A percentile compares a stretch with the other conserved stretches of the same genome.
Evolutionary conservation across 306 rosid genomes (phyloP).

Genomic region (Ammopiptanthus mongolicus): DNA sequence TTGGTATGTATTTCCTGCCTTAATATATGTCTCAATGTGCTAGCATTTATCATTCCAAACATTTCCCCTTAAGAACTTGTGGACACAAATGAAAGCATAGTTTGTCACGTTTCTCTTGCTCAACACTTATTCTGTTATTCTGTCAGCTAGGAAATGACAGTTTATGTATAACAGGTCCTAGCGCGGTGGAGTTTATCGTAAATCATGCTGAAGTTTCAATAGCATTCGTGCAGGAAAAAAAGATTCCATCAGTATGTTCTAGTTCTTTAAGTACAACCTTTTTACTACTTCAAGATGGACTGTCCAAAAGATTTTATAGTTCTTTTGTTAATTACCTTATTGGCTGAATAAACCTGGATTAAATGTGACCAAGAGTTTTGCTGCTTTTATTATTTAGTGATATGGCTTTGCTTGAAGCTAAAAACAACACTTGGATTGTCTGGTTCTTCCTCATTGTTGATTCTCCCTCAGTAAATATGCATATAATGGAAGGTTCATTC

Average conservation of each 20-base stretch:
- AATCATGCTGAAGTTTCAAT: slow-evolving; percentile 90
- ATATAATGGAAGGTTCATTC: background rate
- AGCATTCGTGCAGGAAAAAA: slow-evolving; percentile 87
- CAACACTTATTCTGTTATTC: background rate
- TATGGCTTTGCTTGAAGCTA: background rate
- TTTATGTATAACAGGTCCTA: slow-evolving; percentile 60
- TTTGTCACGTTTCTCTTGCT: background rate
- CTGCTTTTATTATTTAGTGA: background rate
- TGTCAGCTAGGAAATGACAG: background rate
- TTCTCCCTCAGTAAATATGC: background rate
- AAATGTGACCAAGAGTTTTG: background rate
- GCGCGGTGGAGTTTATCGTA: slow-evolving; percentile 88
- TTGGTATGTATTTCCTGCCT: slow-evolving; percentile 43
- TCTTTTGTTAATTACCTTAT: background rate
- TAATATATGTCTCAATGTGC: background rate
- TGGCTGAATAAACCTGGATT: background rate
- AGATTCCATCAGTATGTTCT: slow-evolving; percentile 74
- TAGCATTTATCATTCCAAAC: background rate
- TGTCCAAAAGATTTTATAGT: background rate
- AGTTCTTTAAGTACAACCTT: background rate
- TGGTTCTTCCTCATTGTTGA: background rate
- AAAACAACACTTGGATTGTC: background rate
- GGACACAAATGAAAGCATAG: background rate
- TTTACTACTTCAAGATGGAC: background rate
- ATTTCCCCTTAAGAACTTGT: background rate